Evolutionary conservation across 495 filamentous ascomycete species (phyloP), one percentile per base, ranked within the genome.

Genomic region (Tuber melanosporum): DNA sequence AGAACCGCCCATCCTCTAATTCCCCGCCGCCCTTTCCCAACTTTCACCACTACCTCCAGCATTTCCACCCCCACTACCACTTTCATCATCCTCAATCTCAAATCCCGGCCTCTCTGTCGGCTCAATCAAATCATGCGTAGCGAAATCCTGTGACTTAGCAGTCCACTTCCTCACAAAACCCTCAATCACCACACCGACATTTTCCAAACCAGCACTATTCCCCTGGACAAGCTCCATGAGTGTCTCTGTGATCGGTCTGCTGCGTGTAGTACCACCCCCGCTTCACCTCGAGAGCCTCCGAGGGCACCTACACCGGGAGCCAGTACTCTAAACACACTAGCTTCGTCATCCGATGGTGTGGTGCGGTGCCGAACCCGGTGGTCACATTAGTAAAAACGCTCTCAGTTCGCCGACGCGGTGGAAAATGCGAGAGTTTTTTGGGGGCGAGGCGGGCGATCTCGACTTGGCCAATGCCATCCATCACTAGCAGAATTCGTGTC

Each of bases 391-490:
- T 87, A 66, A 89, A 85, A 10, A 88, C 90, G 88, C 86, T 78
- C 78, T 86, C 88, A 86, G 97, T 98, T 87, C 94, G 93, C 81
- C 95, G 89, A 2, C 93, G 89, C 20, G 93, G 93, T 1, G 95
- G 95, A 82, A 98, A 98, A 85, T 94, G 97, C 42, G 95, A 95
- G 36, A 98, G 86, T 5, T 91, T 88, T 84, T 91, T 90, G 72
- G 93, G 90, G 39, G 93, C 89, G 62, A 99, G 89, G 46, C 95
- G 90, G 8, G 91, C 95, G 62, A 99, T 96, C 83, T 98, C 92
- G 70, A 95, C 91, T 3, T 46, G 90, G 87, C 71, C 85, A 84
- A 80, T 90, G 87, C 69, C 86, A 84, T 46, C 90, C 86, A 26
- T 86, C 82, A 66, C 49, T 70, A 47, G 46, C 75, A 76, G 41